phyloP scores from a whole-genome alignment of 305 asterid genomes.

The Vinca major region DNA sequence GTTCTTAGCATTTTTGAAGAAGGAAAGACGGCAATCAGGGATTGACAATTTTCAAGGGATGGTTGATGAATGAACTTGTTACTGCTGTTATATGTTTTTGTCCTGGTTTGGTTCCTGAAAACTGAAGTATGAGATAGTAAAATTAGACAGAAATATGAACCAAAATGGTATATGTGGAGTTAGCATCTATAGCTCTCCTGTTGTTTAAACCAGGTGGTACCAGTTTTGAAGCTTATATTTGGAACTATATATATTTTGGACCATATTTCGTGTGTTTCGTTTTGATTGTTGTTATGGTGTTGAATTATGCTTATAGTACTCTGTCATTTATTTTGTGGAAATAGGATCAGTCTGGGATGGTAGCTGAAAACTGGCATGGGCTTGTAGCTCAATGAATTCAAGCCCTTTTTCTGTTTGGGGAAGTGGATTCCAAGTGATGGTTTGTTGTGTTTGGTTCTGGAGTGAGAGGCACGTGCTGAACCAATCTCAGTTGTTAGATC shows the following conservation, averaged over 20 bases:
- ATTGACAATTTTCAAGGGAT: not conserved
- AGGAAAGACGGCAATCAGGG: not conserved
- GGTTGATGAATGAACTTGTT: not conserved
- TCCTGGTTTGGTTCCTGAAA: not conserved
- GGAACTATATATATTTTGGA: not conserved
- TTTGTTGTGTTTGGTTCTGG: too few relatives aligned
- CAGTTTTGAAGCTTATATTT: not conserved
- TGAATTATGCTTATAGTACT: not conserved
- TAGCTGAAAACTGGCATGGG: not conserved
- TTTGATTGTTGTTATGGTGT: not conserved
- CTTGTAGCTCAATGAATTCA: not conserved
- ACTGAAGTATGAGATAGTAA: not conserved
- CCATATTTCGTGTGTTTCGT: not conserved
- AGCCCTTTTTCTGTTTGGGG: not conserved
- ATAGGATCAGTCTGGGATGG: not conserved
- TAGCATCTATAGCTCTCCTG: not conserved
- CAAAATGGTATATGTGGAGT: constrained; percentile 4
- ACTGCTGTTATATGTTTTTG: not conserved
- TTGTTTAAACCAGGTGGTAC: not conserved
- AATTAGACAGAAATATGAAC: not conserved
- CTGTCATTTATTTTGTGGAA: not conserved
- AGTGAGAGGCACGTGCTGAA: too few relatives aligned
- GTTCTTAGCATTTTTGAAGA: constrained; percentile 9
- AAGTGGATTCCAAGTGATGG: too few relatives aligned
- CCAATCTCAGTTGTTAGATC: too few relatives aligned